Percentiles rank a stretch among this genome's conserved stretches.
Conservation (phyloP, 148 eudicot genomes). For the Amaranthus hypochondriacus region DNA sequence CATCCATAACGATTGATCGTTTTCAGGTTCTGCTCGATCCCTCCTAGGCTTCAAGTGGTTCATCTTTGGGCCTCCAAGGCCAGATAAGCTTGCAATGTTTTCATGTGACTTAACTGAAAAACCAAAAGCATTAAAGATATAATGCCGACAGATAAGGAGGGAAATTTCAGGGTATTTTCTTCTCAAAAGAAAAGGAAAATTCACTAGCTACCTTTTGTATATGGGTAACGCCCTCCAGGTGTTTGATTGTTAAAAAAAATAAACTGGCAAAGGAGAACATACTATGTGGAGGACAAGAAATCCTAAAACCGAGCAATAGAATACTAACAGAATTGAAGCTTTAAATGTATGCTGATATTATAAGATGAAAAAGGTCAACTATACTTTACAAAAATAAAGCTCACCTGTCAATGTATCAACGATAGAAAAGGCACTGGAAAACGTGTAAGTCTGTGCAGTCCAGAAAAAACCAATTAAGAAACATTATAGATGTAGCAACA, state of each 20-base stretch:
- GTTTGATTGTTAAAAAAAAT: not conserved
- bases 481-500: not conserved
- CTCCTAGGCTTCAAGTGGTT: conserved; percentile 39
- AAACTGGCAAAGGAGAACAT: not conserved
- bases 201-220: not conserved
- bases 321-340: not conserved
- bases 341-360: not conserved
- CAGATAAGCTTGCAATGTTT: conserved; percentile 32
- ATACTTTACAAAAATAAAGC: conserved; percentile 11
- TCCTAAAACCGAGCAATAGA: not conserved
- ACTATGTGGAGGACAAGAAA: conserved; percentile 3
- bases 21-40: conserved; percentile 37
- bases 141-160: not conserved
- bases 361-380: not conserved
- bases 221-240: not conserved
- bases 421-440: conserved; percentile 82
- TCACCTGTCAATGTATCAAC: conserved; percentile 84
- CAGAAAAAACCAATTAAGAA: conserved; percentile 23
- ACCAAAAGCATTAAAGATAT: conserved; percentile 20
- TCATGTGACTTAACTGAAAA: conserved; percentile 45
- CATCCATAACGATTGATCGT: conserved; percentile 25
- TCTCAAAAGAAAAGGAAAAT: not conserved
- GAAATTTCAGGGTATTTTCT: not conserved
- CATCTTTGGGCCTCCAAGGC: conserved; percentile 27
- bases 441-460: conserved; percentile 76